phyloP scores from a whole-genome alignment of 768 basidiomycete species.

The Gloeopeniophorella convolvens region DNA sequence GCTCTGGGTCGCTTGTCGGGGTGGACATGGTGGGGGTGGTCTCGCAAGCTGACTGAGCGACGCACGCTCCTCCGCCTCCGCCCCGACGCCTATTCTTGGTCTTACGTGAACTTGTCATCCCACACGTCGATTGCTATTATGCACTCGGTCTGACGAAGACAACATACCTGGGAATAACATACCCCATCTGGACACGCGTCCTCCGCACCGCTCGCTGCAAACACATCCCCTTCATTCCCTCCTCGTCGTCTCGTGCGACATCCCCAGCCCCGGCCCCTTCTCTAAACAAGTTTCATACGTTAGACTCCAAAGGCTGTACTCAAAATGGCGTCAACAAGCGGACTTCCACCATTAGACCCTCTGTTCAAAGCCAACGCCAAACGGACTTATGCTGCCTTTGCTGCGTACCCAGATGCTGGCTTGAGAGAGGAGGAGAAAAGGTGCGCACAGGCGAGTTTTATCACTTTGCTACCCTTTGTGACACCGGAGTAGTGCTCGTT shows the following conservation, averaged over 20 bases:
- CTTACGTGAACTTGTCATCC: too few relatives aligned
- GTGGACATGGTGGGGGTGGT: slow-evolving; percentile 2
- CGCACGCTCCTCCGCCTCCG: neutral
- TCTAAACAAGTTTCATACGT: too few relatives aligned
- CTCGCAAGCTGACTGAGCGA: too few relatives aligned
- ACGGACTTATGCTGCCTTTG: slow-evolving; percentile 66
- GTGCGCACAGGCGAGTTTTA: slow-evolving; percentile 31
- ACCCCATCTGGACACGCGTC: neutral
- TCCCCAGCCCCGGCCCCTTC: too few relatives aligned
- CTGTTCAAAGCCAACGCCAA: slow-evolving; percentile 60
- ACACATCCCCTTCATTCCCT: neutral
- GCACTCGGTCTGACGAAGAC: too few relatives aligned
- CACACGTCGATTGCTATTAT: too few relatives aligned
- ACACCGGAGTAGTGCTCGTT: slow-evolving; percentile 43
- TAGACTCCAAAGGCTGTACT: too few relatives aligned
- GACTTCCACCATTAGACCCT: slow-evolving; percentile 58
- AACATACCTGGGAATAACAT: neutral
- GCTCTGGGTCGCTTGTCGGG: slow-evolving; percentile 1
- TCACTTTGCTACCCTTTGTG: neutral
- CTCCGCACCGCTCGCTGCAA: neutral
- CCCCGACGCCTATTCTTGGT: too few relatives aligned
- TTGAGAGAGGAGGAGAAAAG: slow-evolving; percentile 65
- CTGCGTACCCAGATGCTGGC: slow-evolving; percentile 53
- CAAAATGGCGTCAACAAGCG: slow-evolving; percentile 33
- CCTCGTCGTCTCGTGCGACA: too few relatives aligned